Conservation (phyloP, 257 asterid genomes). For the Nemophila menziesii region DNA sequence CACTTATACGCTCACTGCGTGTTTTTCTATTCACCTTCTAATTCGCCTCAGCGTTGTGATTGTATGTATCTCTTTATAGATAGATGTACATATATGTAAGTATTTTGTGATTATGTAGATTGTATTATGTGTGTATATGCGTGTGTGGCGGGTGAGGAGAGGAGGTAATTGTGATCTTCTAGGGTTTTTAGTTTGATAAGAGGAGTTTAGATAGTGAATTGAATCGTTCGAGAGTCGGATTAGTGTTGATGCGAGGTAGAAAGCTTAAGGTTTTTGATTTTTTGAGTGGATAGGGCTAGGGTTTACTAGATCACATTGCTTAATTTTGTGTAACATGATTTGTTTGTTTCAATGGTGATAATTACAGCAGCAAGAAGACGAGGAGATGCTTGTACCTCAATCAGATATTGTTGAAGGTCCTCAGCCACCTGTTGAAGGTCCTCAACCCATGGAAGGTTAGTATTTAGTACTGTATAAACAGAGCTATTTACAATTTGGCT, state of each 20-base stretch:
- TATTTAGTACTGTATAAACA: slow-evolving; percentile 7
- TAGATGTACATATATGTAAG: slow-evolving; percentile 1
- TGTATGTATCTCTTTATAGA: slow-evolving; percentile 7
- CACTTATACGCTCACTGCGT: not conserved
- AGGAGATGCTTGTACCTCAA: slow-evolving; percentile 59
- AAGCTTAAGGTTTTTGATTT: not conserved
- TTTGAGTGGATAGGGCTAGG: not conserved
- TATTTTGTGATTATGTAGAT: slow-evolving; percentile 6
- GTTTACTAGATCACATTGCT: not conserved
- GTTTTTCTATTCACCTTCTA: slow-evolving; percentile 8
- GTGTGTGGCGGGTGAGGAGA: slow-evolving; percentile 9
- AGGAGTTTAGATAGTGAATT: not conserved
- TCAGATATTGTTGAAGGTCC: slow-evolving; percentile 48
- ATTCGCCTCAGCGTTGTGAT: not conserved
- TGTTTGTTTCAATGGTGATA: not conserved
- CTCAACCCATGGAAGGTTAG: slow-evolving; percentile 74
- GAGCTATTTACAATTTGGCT: slow-evolving; percentile 2
- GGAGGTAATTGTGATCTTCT: slow-evolving; percentile 36
- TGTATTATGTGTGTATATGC: slow-evolving; percentile 7
- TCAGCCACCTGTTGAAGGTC: slow-evolving; percentile 44
- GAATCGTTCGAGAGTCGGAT: not conserved
- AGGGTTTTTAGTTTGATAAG: slow-evolving; percentile 40
- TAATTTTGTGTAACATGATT: not conserved
- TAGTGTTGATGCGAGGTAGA: not conserved
- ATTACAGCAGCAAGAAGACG: slow-evolving; percentile 40